Evolutionary conservation across 306 rosid genomes (phyloP).

Genomic region (Vigna mungo): DNA sequence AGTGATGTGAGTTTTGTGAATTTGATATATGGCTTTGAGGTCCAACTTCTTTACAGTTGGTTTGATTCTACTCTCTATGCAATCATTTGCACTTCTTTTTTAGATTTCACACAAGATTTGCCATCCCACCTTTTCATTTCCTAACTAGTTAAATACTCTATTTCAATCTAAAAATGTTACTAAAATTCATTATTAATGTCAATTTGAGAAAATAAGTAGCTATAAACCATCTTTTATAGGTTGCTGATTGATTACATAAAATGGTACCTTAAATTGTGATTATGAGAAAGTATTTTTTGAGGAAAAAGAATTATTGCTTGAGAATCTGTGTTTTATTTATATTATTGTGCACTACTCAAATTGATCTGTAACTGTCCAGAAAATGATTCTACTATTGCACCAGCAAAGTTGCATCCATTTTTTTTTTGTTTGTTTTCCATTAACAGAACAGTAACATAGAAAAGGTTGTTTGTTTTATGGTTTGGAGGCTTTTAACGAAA

Average conservation of each 20-base stretch:
- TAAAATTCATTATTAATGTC: neutral
- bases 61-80: slow-evolving; percentile 28
- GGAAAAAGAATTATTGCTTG: neutral
- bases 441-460: neutral
- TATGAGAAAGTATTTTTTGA: neutral
- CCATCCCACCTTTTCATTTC: slow-evolving; percentile 26
- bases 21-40: slow-evolving; percentile 42
- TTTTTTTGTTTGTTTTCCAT: neutral
- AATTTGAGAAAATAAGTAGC: too few relatives aligned
- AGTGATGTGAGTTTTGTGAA: slow-evolving; percentile 31
- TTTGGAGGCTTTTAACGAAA: slow-evolving; percentile 32
- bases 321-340: neutral
- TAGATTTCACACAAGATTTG: slow-evolving; percentile 41
- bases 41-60: slow-evolving; percentile 48
- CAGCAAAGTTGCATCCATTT: neutral
- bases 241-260: too few relatives aligned
- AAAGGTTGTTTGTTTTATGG: slow-evolving; percentile 34
- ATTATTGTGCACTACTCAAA: neutral
- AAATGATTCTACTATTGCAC: slow-evolving; percentile 25
- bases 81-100: slow-evolving; percentile 40
- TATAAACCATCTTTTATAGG: too few relatives aligned
- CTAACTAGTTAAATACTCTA: neutral
- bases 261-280: too few relatives aligned
- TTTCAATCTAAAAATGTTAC: neutral
- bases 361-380: slow-evolving; percentile 23